Evolutionary conservation across 768 basidiomycete species (phyloP).

Genomic region (Coprinellus micaceus): DNA sequence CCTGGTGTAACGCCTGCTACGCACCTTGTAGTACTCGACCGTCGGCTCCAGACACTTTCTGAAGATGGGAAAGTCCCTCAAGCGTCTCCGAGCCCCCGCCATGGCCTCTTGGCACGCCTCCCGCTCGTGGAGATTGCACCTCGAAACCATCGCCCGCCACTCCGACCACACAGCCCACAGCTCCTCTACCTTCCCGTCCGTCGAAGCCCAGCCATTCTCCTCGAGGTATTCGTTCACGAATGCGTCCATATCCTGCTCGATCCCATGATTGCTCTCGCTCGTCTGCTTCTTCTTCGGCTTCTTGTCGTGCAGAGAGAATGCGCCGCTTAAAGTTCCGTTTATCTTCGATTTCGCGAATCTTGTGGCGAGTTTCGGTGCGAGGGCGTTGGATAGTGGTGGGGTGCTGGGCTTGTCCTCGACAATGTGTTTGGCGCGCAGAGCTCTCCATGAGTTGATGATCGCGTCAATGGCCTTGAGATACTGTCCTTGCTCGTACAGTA

Average conservation of each 20-base stretch:
- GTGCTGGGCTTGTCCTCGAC: slow-evolving; percentile 2
- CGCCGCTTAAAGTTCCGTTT: not conserved
- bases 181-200: not conserved
- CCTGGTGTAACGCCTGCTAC: no score
- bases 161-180: not conserved
- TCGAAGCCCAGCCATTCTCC: not conserved
- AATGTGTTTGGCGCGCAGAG: slow-evolving; percentile 7
- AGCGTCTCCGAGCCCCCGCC: slow-evolving; percentile 11
- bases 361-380: slow-evolving; percentile 8
- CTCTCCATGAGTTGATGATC: slow-evolving; percentile 10
- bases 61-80: slow-evolving; percentile 16
- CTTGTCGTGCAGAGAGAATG: slow-evolving; percentile 3
- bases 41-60: slow-evolving; percentile 11
- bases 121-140: slow-evolving; percentile 10
- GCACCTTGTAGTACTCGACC: slow-evolving; percentile 18
- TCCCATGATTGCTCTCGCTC: slow-evolving; percentile 1
- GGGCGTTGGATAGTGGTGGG: slow-evolving; percentile 1
- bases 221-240: not conserved
- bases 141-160: not conserved
- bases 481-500: slow-evolving; percentile 17
- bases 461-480: slow-evolving; percentile 13
- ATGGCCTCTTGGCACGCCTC: slow-evolving; percentile 9
- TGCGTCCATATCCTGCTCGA: slow-evolving; percentile 3
- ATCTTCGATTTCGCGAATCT: slow-evolving; percentile 10
- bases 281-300: slow-evolving; percentile 8